Evolutionary conservation across 208 protist genomes (phyloP).

Genomic region (Trypanosoma theileri): DNA sequence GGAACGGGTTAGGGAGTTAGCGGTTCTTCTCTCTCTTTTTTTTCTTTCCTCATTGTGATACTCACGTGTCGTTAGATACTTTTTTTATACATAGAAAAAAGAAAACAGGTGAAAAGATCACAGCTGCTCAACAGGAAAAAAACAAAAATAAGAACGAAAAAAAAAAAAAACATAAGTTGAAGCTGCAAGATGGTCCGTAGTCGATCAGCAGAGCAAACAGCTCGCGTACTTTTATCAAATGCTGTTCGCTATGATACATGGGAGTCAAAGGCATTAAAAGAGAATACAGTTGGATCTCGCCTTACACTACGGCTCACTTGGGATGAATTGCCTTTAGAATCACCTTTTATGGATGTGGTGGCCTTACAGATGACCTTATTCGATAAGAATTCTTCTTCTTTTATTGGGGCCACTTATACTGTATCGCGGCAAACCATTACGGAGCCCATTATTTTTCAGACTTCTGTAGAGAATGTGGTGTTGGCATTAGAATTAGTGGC

Average conservation of each 20-base stretch:
- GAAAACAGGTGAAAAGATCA: background rate
- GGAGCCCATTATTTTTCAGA: conserved; percentile 63
- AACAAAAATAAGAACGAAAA: background rate
- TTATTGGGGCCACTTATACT: conserved; percentile 76
- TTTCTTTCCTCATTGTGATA: too few relatives aligned
- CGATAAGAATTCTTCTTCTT: conserved; percentile 45
- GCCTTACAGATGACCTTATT: conserved; percentile 76
- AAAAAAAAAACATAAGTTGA: background rate
- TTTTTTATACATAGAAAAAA: too few relatives aligned
- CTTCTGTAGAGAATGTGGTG: conserved; percentile 36
- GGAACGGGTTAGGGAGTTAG: background rate
- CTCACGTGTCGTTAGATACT: too few relatives aligned
- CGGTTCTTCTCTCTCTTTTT: too few relatives aligned
- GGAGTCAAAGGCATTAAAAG: conserved; percentile 56
- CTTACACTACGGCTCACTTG: conserved; percentile 38
- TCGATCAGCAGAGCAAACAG: conserved; percentile 82
- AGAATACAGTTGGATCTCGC: conserved; percentile 36
- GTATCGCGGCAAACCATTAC: conserved; percentile 29
- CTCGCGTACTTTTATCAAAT: conserved; percentile 78
- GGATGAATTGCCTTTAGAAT: conserved; percentile 26
- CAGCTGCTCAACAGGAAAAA: background rate
- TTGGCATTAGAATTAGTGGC: conserved; percentile 65
- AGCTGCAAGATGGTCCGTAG: conserved; percentile 24
- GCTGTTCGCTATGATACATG: conserved; percentile 87
- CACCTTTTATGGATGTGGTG: conserved; percentile 27